Conservation (phyloP, 2,329 filamentous ascomycete species). For the Aureobasidium mangrovei region DNA sequence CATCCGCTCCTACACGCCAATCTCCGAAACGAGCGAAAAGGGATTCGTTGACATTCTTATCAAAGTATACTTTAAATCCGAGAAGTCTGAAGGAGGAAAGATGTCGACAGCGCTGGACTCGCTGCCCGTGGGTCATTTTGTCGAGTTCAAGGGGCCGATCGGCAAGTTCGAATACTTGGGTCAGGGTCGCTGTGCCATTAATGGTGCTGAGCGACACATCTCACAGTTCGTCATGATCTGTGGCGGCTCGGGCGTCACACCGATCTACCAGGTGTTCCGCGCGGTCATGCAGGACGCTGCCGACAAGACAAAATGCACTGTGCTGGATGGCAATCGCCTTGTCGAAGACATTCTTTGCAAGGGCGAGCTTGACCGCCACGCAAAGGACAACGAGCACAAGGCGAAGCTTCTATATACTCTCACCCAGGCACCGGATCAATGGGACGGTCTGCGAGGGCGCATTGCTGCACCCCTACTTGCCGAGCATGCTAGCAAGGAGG, state of each 20-base stretch:
- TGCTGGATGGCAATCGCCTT: constrained; percentile 69
- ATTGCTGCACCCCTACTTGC: constrained; percentile 56
- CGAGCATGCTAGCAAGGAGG: constrained; percentile 41
- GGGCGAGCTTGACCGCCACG: constrained; percentile 59
- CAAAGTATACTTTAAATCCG: constrained; percentile 66
- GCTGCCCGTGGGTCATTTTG: constrained; percentile 60
- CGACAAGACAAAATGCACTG: constrained; percentile 59
- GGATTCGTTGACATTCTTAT: constrained; percentile 68
- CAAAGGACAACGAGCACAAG: constrained; percentile 43
- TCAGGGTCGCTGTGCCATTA: constrained; percentile 53
- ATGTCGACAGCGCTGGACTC: constrained; percentile 76
- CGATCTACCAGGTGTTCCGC: constrained; percentile 74
- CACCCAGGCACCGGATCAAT: constrained; percentile 52
- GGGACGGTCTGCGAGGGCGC: constrained; percentile 60
- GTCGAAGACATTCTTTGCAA: constrained; percentile 78
- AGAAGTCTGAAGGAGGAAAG: constrained; percentile 54
- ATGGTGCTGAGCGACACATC: constrained; percentile 48
- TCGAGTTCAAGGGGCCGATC: constrained; percentile 82
- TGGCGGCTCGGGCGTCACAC: constrained; percentile 84
- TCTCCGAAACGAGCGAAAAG: constrained; percentile 53
- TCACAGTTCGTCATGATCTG: constrained; percentile 77
- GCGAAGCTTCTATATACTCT: constrained; percentile 63
- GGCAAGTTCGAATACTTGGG: constrained; percentile 78
- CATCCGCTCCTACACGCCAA: constrained; percentile 79
- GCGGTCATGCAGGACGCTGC: constrained; percentile 57